phyloP scores from a whole-genome alignment of 768 basidiomycete species.

The Suillus spraguei region DNA sequence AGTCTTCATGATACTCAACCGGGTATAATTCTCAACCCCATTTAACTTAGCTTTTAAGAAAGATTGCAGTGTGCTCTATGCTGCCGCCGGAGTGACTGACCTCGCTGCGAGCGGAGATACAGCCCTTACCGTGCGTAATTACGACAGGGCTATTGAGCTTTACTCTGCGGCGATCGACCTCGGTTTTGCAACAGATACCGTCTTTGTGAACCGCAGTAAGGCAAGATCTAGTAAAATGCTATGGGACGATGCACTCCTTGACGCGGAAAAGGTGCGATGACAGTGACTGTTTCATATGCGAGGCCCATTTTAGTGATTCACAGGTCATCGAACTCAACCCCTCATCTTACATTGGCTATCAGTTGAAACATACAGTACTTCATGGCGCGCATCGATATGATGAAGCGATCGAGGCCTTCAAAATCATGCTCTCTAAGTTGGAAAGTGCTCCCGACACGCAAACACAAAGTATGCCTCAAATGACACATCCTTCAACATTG shows the following conservation, averaged over 20 bases:
- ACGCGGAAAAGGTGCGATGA: background rate
- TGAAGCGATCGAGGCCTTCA: background rate
- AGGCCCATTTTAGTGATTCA: background rate
- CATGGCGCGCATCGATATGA: background rate
- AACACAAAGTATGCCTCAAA: background rate
- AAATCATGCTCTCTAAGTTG: background rate
- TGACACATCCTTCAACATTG: background rate
- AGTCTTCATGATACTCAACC: background rate
- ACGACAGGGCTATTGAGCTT: background rate
- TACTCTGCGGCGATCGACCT: background rate
- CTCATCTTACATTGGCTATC: background rate
- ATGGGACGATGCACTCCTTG: background rate
- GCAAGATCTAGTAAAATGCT: background rate
- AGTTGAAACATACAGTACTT: background rate
- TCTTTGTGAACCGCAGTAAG: background rate
- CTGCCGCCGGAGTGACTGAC: background rate
- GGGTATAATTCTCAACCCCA: background rate
- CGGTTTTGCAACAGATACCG: background rate
- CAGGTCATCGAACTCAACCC: background rate
- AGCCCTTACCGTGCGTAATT: background rate
- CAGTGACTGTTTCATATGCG: background rate
- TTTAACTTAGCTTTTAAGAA: background rate
- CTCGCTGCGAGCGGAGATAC: background rate
- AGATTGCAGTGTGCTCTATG: background rate
- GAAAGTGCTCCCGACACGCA: background rate